Evolutionary conservation across 2,329 filamentous ascomycete species (phyloP).

Genomic region (Pseudopithomyces chartarum): DNA sequence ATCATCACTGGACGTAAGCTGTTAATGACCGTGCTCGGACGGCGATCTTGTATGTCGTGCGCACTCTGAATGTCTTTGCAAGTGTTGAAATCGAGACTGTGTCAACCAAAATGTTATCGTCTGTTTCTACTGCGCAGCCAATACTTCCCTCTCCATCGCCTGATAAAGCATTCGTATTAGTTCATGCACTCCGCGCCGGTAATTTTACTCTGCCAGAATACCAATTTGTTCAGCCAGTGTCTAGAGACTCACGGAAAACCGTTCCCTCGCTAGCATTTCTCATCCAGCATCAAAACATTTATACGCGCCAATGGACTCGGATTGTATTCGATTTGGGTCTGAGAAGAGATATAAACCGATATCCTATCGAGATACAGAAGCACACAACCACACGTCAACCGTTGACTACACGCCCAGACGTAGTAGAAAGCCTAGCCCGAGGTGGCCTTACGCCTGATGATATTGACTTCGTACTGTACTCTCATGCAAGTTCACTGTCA

Average conservation of each 20-base stretch:
- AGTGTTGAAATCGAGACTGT: background rate
- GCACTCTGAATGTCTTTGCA: background rate
- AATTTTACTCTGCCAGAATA: constrained; percentile 56
- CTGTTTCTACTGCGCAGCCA: constrained; percentile 10
- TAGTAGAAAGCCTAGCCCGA: constrained; percentile 44
- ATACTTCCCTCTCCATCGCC: constrained; percentile 18
- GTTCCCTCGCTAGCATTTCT: constrained; percentile 62
- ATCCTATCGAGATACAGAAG: constrained; percentile 51
- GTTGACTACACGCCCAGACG: constrained; percentile 45
- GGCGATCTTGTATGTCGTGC: background rate
- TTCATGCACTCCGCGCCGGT: constrained; percentile 45
- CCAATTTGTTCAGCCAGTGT: constrained; percentile 54
- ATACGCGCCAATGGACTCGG: constrained; percentile 40
- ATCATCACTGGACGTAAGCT: background rate
- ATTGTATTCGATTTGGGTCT: constrained; percentile 62
- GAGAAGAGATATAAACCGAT: constrained; percentile 51
- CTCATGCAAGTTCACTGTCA: constrained; percentile 40
- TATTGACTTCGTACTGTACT: constrained; percentile 50
- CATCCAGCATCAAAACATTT: constrained; percentile 53
- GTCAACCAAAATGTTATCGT: constrained; percentile 14
- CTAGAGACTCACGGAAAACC: constrained; percentile 50
- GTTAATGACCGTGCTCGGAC: background rate
- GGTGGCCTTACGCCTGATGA: constrained; percentile 44
- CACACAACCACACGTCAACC: constrained; percentile 56
- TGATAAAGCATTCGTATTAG: constrained; percentile 31